A percentile compares a stretch with the other conserved stretches of the same genome.
Conservation (phyloP, 1,139 yeast species). For the Blastobotrys proliferans region DNA sequence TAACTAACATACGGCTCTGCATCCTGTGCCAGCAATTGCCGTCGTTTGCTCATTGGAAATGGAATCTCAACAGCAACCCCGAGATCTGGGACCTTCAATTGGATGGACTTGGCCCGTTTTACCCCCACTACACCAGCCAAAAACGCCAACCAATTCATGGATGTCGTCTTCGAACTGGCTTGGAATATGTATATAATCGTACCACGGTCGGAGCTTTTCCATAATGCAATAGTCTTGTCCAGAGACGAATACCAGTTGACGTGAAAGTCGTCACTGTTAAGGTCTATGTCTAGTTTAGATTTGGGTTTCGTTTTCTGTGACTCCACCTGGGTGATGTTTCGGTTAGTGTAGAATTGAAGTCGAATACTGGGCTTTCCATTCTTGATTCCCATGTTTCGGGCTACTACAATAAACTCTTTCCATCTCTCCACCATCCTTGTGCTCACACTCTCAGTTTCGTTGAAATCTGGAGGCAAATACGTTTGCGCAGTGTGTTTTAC, state of each 20-base stretch:
- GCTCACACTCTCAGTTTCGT: conserved; percentile 45
- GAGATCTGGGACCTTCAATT: conserved; percentile 51
- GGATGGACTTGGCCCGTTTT: conserved; percentile 29
- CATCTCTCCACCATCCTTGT: conserved; percentile 64
- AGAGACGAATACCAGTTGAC: conserved; percentile 58
- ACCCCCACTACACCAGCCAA: conserved; percentile 44
- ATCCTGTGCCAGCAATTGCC: conserved; percentile 2
- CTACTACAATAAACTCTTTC: conserved; percentile 68
- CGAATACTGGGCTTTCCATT: conserved; percentile 35
- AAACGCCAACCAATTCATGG: conserved; percentile 62
- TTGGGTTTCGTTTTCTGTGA: conserved; percentile 28
- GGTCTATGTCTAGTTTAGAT: conserved; percentile 24
- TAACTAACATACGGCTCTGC: conserved; percentile 12
- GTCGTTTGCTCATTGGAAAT: conserved; percentile 2
- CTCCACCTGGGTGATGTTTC: conserved; percentile 38
- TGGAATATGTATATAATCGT: conserved; percentile 50
- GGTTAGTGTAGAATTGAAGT: conserved; percentile 56
- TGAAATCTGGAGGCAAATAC: conserved; percentile 33
- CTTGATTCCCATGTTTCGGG: conserved; percentile 51
- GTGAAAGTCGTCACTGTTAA: conserved; percentile 28
- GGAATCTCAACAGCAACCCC: conserved; percentile 44
- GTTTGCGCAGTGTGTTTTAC: conserved; percentile 41
- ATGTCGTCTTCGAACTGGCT: conserved; percentile 44
- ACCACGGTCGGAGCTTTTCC: conserved; percentile 31
- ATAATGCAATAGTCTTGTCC: conserved; percentile 64